Evolutionary conservation across 495 filamentous ascomycete species (phyloP).

Genomic region (Xylaria palmicola): DNA sequence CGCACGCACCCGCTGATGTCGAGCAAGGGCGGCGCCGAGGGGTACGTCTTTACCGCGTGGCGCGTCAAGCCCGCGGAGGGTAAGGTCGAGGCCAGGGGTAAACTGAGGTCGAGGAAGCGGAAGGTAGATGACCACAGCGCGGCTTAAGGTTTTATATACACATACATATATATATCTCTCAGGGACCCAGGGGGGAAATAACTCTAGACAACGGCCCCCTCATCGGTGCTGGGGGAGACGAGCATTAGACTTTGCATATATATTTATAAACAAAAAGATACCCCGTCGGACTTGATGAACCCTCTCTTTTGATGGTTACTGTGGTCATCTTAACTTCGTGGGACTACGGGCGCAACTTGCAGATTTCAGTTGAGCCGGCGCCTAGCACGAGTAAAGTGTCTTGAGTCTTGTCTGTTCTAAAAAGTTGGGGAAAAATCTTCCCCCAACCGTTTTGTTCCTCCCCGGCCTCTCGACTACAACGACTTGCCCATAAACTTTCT

Average conservation of each 20-base stretch:
- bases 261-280: not conserved
- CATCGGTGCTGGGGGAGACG: not conserved
- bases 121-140: conserved; percentile 37
- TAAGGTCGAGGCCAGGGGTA: conserved; percentile 78
- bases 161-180: not conserved
- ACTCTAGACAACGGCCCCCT: not conserved
- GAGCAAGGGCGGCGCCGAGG: conserved; percentile 79
- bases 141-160: not conserved
- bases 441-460: not conserved
- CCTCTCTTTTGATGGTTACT: not conserved
- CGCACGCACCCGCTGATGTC: conserved; percentile 95
- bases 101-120: conserved; percentile 61
- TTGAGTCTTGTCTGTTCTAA: not conserved
- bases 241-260: not conserved
- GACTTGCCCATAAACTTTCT: conserved; percentile 99
- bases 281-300: not conserved
- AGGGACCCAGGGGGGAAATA: too few relatives aligned
- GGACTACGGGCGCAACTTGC: not conserved
- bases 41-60: conserved; percentile 82
- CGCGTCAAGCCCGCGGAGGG: conserved; percentile 76
- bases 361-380: not conserved
- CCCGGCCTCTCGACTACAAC: conserved; percentile 48
- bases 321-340: not conserved
- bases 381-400: not conserved
- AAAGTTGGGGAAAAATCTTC: not conserved